A percentile compares a stretch with the other conserved stretches of the same genome.
Conservation (phyloP, 208 protist species). For the Strigomonas galati region DNA sequence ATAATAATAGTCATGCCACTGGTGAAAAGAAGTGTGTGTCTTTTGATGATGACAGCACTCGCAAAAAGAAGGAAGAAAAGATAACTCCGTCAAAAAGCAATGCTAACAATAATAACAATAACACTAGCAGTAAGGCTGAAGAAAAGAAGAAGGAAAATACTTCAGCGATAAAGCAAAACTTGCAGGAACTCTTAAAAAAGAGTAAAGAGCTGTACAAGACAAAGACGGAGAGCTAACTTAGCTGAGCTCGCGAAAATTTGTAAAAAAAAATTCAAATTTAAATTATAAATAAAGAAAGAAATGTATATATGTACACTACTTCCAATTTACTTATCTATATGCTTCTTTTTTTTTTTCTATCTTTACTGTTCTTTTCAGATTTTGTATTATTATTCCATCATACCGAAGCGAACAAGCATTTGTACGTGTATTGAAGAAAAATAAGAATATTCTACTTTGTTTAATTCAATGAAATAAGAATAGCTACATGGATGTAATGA, state of each 20-base stretch:
- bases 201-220: constrained; percentile 10
- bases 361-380: background rate
- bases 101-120: too few species aligned
- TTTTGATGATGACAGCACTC: background rate
- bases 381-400: constrained; percentile 3
- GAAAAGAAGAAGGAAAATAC: background rate
- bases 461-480: too few species aligned
- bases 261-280: background rate
- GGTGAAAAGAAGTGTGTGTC: background rate
- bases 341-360: constrained; percentile 8
- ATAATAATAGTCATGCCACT: background rate
- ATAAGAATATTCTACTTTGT: too few species aligned
- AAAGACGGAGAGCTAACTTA: background rate
- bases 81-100: too few species aligned
- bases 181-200: constrained; percentile 13
- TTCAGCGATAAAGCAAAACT: background rate
- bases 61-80: too few species aligned
- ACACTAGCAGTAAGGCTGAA: background rate
- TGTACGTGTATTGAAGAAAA: too few species aligned
- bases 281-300: constrained; percentile 8
- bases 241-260: background rate
- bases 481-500: too few species aligned
- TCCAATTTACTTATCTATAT: background rate
- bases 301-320: background rate
- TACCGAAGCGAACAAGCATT: too few species aligned